These are phyloP conservation scores for Mycena rebaudengoi DNA, from an alignment of 768 basidiomycete species.

Conservation along the genomic window DNA sequence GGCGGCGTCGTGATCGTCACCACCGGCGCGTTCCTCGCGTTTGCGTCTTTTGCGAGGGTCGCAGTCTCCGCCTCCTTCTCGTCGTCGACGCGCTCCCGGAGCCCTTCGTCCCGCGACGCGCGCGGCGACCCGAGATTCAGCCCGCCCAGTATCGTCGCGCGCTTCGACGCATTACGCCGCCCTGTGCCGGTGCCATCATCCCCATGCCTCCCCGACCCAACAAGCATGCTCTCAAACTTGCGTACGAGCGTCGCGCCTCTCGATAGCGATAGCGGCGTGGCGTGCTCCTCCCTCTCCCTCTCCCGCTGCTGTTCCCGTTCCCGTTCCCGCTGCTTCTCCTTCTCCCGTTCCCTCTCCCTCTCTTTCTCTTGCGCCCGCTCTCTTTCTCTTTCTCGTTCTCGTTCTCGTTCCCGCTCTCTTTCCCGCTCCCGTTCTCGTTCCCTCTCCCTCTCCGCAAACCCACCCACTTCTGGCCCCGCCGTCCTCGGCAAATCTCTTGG, in stretches of 20 bases:
- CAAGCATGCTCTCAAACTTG: conserved; percentile 78
- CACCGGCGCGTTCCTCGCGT: conserved; percentile 90
- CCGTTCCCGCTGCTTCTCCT: conserved; percentile 60
- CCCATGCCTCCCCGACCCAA: conserved; percentile 55
- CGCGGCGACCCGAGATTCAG: conserved; percentile 39
- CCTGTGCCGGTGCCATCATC: conserved; percentile 42
- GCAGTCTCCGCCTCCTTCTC: conserved; percentile 36
- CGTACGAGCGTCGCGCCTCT: conserved; percentile 78
- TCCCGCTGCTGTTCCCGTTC: conserved; percentile 36
- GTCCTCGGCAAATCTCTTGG: too few relatives aligned
- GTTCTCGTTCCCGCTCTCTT: conserved; percentile 62
- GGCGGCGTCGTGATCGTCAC: conserved; percentile 31
- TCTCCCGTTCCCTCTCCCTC: conserved; percentile 44
- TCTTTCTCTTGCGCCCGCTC: conserved; percentile 46
- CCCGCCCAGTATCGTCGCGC: conserved; percentile 60
- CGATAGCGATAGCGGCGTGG: conserved; percentile 59
- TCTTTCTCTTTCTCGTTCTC: conserved; percentile 53
- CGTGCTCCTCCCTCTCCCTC: not conserved
- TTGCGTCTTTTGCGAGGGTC: conserved; percentile 39
- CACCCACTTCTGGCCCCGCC: conserved; percentile 69
- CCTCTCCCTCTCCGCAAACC: conserved; percentile 55
- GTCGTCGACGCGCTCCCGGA: conserved; percentile 36
- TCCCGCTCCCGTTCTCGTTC: conserved; percentile 50
- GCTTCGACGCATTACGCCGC: conserved; percentile 30
- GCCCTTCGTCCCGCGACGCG: conserved; percentile 44